Base-by-base conservation (phyloP, 2,329 filamentous ascomycete species). In the Colletotrichum shisoi region DNA sequence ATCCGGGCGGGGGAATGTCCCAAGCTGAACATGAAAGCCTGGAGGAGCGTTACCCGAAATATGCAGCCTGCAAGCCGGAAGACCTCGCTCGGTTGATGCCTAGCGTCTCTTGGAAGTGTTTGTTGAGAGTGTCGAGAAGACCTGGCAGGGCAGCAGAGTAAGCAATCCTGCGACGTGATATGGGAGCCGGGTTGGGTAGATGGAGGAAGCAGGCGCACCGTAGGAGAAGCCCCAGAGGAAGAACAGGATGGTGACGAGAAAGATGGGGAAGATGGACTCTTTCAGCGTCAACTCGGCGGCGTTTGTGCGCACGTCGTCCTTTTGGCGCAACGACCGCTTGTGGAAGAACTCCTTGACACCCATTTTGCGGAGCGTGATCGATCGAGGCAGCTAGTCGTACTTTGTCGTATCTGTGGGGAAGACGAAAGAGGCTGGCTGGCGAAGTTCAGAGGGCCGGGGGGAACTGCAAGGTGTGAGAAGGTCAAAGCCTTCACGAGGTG, bases 261-360 rank as follows among this genome's bases (percentile, higher is more conserved):
- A 80, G 52, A 92, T 82, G 3, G 90, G 90, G 71, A 85, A 85
- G 60, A 92, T 81, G 13, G 89, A 92, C 72, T 91, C 83, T 59
- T 87, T 81, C 37, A 91, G 75, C 0, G 88, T 91, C 69, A 92
- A 79, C 75, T 90, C 79, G 9, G 81, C 80, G 1, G 80, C 80
- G 56, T 73, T 78, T 17, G 81, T 83, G 51, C 77, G 74, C 68
- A 75, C 73, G 59, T 76, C 70, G 63, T 83, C 80, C 61, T 78
- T 77, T 68, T 79, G 79, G 69, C 78, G 80, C 70, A 83, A 79
- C 51, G 82, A 81, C 45, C 81, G 79, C 53, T 75, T 75, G 73
- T 77, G 79, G 73, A 83, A 70, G 71, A 83, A 84, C 24, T 77
- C 75, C 48, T 79, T 81, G 71, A 79, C 72, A 19, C 77, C 77